These are phyloP conservation scores for Sclerotinia subarctica DNA, from an alignment of 2,329 filamentous ascomycete species.

Conservation along the genomic window DNA sequence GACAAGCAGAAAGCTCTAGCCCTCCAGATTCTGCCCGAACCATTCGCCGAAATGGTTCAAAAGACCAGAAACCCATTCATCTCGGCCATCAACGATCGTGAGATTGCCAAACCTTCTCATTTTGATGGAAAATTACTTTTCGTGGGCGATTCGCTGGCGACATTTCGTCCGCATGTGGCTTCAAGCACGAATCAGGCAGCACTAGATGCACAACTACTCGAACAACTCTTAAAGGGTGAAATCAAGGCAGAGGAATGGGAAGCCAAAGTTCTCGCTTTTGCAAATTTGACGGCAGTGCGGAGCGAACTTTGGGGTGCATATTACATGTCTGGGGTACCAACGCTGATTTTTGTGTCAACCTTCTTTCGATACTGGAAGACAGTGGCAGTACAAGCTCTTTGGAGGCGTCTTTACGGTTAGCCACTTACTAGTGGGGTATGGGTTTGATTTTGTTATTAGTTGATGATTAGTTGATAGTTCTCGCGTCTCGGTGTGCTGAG, in stretches of 20 bases:
- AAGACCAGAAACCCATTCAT: slow-evolving; percentile 22
- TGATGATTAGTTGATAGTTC: not conserved
- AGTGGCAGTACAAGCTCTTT: not conserved
- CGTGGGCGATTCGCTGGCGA: slow-evolving; percentile 20
- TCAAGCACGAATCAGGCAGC: slow-evolving; percentile 22
- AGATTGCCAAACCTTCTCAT: slow-evolving; percentile 5
- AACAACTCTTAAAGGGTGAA: slow-evolving; percentile 17
- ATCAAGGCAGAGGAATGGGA: not conserved
- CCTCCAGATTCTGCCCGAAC: not conserved
- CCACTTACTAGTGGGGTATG: not conserved
- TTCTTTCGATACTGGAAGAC: not conserved
- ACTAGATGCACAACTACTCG: slow-evolving; percentile 11
- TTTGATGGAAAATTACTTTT: slow-evolving; percentile 22
- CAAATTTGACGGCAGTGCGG: not conserved
- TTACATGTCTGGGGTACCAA: not conserved
- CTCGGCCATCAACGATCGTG: slow-evolving; percentile 6
- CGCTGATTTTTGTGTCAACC: not conserved
- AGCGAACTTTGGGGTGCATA: slow-evolving; percentile 17
- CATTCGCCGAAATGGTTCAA: slow-evolving; percentile 20
- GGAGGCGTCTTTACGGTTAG: not conserved
- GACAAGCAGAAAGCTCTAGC: not conserved
- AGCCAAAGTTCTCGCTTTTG: not conserved
- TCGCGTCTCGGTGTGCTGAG: not conserved
- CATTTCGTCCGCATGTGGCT: slow-evolving; percentile 19
- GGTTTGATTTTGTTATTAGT: not conserved